Base-by-base conservation (phyloP, 2,329 filamentous ascomycete genomes). In the Colletotrichum acutatum region DNA sequence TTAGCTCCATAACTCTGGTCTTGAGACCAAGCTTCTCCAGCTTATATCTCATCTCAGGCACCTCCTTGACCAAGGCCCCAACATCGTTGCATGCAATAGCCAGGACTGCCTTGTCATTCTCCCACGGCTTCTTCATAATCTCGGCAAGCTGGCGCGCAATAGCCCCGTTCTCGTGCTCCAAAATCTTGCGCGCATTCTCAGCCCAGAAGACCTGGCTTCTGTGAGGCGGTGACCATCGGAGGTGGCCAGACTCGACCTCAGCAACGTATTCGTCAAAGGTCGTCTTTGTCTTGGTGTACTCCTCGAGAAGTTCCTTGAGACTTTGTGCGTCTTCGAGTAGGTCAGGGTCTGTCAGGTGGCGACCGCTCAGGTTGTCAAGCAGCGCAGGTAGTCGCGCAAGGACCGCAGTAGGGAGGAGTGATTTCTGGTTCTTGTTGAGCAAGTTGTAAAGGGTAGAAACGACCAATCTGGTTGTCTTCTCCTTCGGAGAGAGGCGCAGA, bases 81-180 rank as follows among this genome's bases (percentile, higher is more conserved):
- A 98, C 90, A 80, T 98, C 95, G 81, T 97, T 98, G 84, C 95
- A 97, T 24, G 93, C 95, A 83, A 98, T 96, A 2, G 95, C 95
- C 75, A 98, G 86, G 26, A 98, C 95, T 79, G 97, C 94, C 80
- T 94, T 95, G 78, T 97, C 94, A 72, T 92, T 94, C 89, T 87
- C 89, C 90, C 89, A 97, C 85, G 81, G 90, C 80, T 90, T 88
- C 78, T 83, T 87, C 84, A 98, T 88, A 74, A 98, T 97, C 77
- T 95, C 93, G n/a, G 93, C 94, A 68, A 98, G 86, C 84, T 94
- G 93, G 79, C 91, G 92, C 52, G 93, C 90, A 65, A 98, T 87
- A 76, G 92, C 92, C 42, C 94, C 94, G 76, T 95, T 93, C 80
- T 95, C 91, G 75, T 93, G 90, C 64, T 98, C 95, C 71, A 98